Percentiles rank a stretch among this genome's conserved stretches.
These are phyloP conservation scores for Xylariales sp. DNA, from an alignment of 2,329 filamentous ascomycete genomes.

Conservation along the genomic window DNA sequence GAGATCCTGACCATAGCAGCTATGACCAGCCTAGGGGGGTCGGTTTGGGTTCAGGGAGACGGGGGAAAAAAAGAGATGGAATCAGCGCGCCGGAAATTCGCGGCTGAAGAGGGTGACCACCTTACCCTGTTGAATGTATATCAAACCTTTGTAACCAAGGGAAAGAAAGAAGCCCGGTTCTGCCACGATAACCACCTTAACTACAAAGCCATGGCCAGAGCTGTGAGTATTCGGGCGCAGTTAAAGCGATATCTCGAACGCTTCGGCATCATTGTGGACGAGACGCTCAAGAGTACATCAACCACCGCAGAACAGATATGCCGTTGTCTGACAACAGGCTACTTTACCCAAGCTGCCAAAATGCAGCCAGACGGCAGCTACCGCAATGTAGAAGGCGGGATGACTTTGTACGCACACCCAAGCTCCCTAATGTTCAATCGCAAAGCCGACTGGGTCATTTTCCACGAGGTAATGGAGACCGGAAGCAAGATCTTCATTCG, in stretches of 20 bases:
- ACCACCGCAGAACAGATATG: slow-evolving; percentile 66
- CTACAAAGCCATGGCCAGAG: slow-evolving; percentile 76
- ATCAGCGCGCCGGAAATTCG: slow-evolving; percentile 72
- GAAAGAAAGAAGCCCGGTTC: slow-evolving; percentile 79
- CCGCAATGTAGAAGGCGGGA: slow-evolving; percentile 74
- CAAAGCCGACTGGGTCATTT: slow-evolving; percentile 95
- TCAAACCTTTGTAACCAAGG: slow-evolving; percentile 77
- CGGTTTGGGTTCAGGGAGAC: slow-evolving; percentile 77
- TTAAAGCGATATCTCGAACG: slow-evolving; percentile 82
- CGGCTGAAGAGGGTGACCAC: slow-evolving; percentile 90
- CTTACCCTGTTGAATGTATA: slow-evolving; percentile 92
- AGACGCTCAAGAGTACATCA: slow-evolving; percentile 44
- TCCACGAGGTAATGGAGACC: slow-evolving; percentile 89
- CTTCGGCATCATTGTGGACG: slow-evolving; percentile 69
- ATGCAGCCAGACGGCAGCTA: slow-evolving; percentile 95
- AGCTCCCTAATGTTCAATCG: slow-evolving; percentile 93
- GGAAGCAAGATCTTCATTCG: slow-evolving; percentile 84
- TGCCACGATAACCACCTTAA: slow-evolving; percentile 85
- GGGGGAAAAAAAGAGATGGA: slow-evolving; percentile 74
- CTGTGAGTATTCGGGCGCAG: slow-evolving; percentile 82
- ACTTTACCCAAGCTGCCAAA: slow-evolving; percentile 86
- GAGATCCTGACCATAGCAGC: slow-evolving; percentile 90
- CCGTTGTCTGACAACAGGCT: slow-evolving; percentile 82
- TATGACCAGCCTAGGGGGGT: slow-evolving; percentile 84
- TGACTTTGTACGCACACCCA: slow-evolving; percentile 80